A percentile compares a stretch with the other conserved stretches of the same genome.
phyloP scores from a whole-genome alignment of 139 green algal genomes.

The Chlamydomonas sp. region DNA sequence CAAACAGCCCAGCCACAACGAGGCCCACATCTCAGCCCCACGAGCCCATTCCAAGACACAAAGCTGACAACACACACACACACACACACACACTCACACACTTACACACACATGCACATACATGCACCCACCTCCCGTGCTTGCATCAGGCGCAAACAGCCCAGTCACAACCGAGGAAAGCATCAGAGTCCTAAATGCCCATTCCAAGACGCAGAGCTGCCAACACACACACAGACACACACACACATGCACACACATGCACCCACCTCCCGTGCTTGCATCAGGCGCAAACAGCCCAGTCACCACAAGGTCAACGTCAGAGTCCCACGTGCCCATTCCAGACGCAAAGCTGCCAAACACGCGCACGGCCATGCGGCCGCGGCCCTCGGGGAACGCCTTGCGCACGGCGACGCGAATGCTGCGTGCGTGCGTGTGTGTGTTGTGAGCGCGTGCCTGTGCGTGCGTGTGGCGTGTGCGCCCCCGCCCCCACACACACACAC shows the following conservation, averaged over 20 bases:
- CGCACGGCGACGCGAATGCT: background rate
- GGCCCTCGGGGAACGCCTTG: slow-evolving; percentile 6
- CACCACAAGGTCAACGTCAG: slow-evolving; percentile 50
- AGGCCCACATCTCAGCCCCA: no score
- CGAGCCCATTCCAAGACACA: no score
- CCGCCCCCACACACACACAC: background rate
- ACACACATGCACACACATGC: no score
- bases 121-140: no score
- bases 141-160: background rate
- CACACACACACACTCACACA: no score
- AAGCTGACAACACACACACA: no score
- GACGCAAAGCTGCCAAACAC: slow-evolving; percentile 54
- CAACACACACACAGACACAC: no score
- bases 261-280: slow-evolving; percentile 10
- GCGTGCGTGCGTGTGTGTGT: background rate
- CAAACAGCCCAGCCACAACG: no score
- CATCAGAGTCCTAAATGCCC: background rate
- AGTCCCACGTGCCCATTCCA: slow-evolving; percentile 42
- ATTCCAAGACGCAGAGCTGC: no score
- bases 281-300: slow-evolving; percentile 42
- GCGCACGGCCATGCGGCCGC: slow-evolving; percentile 18
- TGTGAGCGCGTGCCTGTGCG: background rate
- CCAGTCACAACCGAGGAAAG: no score
- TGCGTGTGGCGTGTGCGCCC: background rate
- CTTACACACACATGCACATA: no score